Evolutionary conservation across 306 rosid species (phyloP), one percentile per base, ranked within the genome.

Genomic region (Cucumis melo): DNA sequence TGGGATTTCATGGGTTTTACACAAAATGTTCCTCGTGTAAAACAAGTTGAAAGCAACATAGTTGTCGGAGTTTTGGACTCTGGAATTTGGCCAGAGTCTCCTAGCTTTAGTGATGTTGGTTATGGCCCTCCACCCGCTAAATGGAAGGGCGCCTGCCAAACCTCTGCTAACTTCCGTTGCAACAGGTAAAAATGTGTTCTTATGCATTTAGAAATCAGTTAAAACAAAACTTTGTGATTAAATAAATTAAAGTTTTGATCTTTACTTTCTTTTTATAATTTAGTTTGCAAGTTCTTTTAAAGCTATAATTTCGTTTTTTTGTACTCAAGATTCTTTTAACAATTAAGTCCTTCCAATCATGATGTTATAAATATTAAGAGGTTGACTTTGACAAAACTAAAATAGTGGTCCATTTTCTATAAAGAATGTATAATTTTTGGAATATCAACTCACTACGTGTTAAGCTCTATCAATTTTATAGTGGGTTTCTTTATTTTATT

Each of bases 1-100:
- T 89, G 90, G 90, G 85, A 89, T 63, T 89, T 89, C 76, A 34
- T 89, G 74, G 94, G 90, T 6, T 83, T 89, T 39, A 76, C 84
- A 0, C 17, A 32, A 27, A 27, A 21, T 8, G 73, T 15, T 10
- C n/a, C 55, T 24, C 34, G 68, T 39, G 80, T 82, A 82, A 17
- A n/a, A 27, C 1, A 10, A 0, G 6, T 27, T 0, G 89, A 90
- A 79, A 83, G 85, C 42, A 63, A 86, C 62, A 64, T 86, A 73
- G 82, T 88, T 12, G 27, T 88, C 0, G 92, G 89, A 39, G 32
- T 88, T 21, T 2, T 88, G 0, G 92, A 88, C 78, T 0, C 79
- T 1, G 92, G 92, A 57, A 74, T 85, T 44, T 88, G 92, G 92
- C 88, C 90, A 2, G 86, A 86, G 50, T 72, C 82, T 27, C 60